Base-by-base conservation (phyloP, 371 early-diverging fungal species). In the Circinella minor region DNA sequence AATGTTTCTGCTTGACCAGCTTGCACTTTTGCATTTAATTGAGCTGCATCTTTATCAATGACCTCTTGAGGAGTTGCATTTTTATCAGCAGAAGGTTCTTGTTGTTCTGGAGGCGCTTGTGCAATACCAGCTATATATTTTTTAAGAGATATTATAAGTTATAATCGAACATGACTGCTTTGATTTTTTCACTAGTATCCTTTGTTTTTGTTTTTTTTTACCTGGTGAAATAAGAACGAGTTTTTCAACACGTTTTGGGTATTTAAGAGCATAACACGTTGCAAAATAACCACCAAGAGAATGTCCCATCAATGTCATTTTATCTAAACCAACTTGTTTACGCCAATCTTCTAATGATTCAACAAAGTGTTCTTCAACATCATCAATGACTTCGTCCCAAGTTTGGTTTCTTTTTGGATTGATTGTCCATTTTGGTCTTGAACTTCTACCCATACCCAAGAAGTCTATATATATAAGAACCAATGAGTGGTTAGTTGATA, bases 271-370 rank as follows among this genome's bases (percentile, higher is more conserved):
- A 74, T 98, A 98, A 13, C 89, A 87, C 0, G 92, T 73, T 3
- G 93, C 87, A 74, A 98, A 89, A 74, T 97, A 98, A 3, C 97
- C 98, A 38, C 95, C 95, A 34, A 95, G 77, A 27, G 92, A 92
- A 74, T 95, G 95, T 0, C 96, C 98, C 57, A 91, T 77, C 61
- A 97, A 75, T 9, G 90, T 89, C 93, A 96, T 92, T 70, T 89
- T 91, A 51, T 94, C 91, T 49, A 97, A 84, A 14, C 90, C 86
- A 55, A 93, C 86, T 37, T 81, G 79, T 64, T 89, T 71, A 38
- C 98, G 88, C 98, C 98, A 97, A 65, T 90, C 87, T 72, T 98
- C 98, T 49, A 98, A 81, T 20, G 94, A 91, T 49, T 95, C 93
- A 47, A 98, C 89, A 86, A 97, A 98, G 75, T 93, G 97, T 43